Evolutionary conservation across 2,329 filamentous ascomycete species (phyloP), one percentile per base, ranked within the genome.

Genomic region (Phoma sp.): DNA sequence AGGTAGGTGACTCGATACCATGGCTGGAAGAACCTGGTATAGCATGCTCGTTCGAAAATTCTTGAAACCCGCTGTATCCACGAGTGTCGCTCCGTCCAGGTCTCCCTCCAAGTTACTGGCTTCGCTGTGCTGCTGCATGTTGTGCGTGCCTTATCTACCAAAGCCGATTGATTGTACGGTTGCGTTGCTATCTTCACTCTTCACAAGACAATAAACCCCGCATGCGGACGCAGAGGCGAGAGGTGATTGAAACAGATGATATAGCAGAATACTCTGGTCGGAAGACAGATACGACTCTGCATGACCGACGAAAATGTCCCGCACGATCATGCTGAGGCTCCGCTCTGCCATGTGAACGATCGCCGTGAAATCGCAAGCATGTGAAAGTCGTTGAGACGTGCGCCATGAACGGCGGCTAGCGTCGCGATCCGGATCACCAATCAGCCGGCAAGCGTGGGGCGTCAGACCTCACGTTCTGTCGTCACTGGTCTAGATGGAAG

Each of bases 11-110:
- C 76, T 80, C 62, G 82, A 80, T 4, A 86, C 73, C 4, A 82
- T 76, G 1, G 76, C 73, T 4, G 84, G 83, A 7, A 86, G 78
- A 52, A 86, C 78, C 5, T 79, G 77, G 67, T 82, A 83, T 13
- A 86, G 74, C 55, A 80, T 79, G 22, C 80, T 82, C 40, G 78
- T 55, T 39, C 52, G 54, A 29, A 49, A 37, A 37, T 44, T 61
- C 46, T 49, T 62, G 11, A 50, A 11, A 8, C 57, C 52, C 30
- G 53, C 47, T 13, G 63, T 55, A 14, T 64, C 41, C 8, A 57
- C 35, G 27, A 49, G 46, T 7, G 49, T 36, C 2, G 56, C 37
- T n/a, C 52, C 44, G n/a, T 61, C 60, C 13, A 55, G 39, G 8
- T 52, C 48, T 11, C 54, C n/a, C 36, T 52, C 50, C 8, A 51